Percentiles rank a stretch among this genome's conserved stretches.
These are phyloP conservation scores for Kwoniella sp. DNA, from an alignment of 768 basidiomycete species.

Conservation along the genomic window DNA sequence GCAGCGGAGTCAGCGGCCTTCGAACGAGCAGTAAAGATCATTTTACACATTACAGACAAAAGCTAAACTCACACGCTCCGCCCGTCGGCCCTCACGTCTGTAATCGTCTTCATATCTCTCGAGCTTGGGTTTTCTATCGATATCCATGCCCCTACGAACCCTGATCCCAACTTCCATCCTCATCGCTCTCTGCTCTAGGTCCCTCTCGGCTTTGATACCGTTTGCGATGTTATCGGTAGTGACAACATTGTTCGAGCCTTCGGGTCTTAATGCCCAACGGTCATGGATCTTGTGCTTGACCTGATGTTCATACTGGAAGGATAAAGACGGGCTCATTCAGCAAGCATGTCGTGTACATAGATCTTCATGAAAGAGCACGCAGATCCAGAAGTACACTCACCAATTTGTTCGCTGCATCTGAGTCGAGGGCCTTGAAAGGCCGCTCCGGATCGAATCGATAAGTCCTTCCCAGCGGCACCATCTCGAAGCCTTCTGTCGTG, in stretches of 20 bases:
- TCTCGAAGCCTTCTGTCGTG: constrained; percentile 38
- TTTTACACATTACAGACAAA: constrained; percentile 14
- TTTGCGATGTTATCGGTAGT: background rate
- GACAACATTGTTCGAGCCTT: constrained; percentile 22
- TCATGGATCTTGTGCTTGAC: constrained; percentile 44
- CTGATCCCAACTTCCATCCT: constrained; percentile 34
- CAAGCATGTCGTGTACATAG: background rate
- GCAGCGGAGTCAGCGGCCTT: background rate
- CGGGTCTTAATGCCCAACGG: constrained; percentile 42
- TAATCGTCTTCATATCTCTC: constrained; percentile 49
- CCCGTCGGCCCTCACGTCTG: constrained; percentile 33
- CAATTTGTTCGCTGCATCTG: constrained; percentile 44
- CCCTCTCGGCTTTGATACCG: constrained; percentile 14
- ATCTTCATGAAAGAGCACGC: background rate
- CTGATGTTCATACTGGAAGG: constrained; percentile 43
- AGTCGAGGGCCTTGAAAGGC: constrained; percentile 46
- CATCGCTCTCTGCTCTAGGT: constrained; percentile 35
- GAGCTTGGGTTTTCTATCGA: constrained; percentile 18
- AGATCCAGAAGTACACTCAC: constrained; percentile 24
- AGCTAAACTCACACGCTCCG: constrained; percentile 41
- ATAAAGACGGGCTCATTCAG: constrained; percentile 1
- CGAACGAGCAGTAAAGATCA: background rate
- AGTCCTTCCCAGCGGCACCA: constrained; percentile 43
- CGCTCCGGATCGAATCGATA: constrained; percentile 49
- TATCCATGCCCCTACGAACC: constrained; percentile 8